These are phyloP conservation scores for Xylaria bambusicola DNA, from an alignment of 495 filamentous ascomycete species.

Conservation along the genomic window DNA sequence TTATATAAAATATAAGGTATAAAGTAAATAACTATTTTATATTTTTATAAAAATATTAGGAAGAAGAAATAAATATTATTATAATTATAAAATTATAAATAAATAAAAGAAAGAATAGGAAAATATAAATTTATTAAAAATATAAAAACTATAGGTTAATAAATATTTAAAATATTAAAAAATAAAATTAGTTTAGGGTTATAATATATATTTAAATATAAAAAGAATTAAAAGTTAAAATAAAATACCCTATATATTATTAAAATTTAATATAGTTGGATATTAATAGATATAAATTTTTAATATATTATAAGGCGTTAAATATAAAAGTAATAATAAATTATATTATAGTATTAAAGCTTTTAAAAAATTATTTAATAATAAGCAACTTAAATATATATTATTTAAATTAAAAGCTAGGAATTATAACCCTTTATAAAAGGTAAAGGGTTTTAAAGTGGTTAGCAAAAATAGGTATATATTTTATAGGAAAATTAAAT, in stretches of 20 bases:
- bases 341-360: not conserved
- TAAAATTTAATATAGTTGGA: not conserved
- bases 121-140: not conserved
- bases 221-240: not conserved
- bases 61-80: not conserved
- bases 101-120: not conserved
- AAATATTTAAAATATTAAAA: not conserved
- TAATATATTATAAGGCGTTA: not conserved
- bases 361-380: not conserved
- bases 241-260: not conserved
- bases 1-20: not conserved
- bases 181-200: not conserved
- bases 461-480: not conserved
- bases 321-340: not conserved
- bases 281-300: not conserved
- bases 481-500: not conserved
- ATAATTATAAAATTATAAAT: not conserved
- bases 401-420: not conserved
- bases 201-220: constrained; percentile 4
- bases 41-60: constrained; percentile 5
- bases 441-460: not conserved
- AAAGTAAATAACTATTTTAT: not conserved
- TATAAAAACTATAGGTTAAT: not conserved
- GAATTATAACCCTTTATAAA: not conserved
- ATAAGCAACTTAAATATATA: not conserved